These are phyloP conservation scores for Chaetoscypha palmicola DNA, from an alignment of 2,329 filamentous ascomycete genomes.

Conservation along the genomic window DNA sequence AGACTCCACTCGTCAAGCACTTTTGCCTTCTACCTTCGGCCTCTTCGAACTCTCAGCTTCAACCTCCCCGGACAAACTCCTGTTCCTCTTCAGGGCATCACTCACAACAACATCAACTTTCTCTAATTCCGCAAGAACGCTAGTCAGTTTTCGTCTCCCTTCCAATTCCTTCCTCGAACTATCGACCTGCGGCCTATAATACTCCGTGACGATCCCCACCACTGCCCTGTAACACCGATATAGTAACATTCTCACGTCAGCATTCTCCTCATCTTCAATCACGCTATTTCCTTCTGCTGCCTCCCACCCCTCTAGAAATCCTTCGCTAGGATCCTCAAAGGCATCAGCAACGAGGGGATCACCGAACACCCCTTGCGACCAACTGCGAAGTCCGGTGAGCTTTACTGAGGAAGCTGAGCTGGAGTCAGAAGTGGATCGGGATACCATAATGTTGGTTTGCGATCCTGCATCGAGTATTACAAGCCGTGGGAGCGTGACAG, in stretches of 20 bases:
- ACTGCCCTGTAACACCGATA: slow-evolving; percentile 53
- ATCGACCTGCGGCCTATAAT: slow-evolving; percentile 44
- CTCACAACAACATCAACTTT: slow-evolving; percentile 23
- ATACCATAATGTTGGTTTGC: slow-evolving; percentile 44
- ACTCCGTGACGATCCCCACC: slow-evolving; percentile 45
- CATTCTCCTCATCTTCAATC: slow-evolving; percentile 39
- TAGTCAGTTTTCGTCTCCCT: slow-evolving; percentile 44
- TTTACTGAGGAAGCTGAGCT: slow-evolving; percentile 12
- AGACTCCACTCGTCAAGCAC: neutral
- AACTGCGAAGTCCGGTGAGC: slow-evolving; percentile 49
- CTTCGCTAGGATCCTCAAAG: slow-evolving; percentile 39
- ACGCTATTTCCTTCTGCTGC: slow-evolving; percentile 24
- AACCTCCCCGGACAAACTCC: slow-evolving; percentile 15
- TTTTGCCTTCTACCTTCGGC: slow-evolving; percentile 14
- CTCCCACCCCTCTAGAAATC: slow-evolving; percentile 41
- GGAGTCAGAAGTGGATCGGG: slow-evolving; percentile 12
- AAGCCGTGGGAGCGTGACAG: slow-evolving; percentile 44
- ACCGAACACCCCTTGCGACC: slow-evolving; percentile 53
- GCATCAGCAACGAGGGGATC: slow-evolving; percentile 48
- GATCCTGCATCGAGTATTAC: slow-evolving; percentile 48
- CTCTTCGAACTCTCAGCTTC: slow-evolving; percentile 19
- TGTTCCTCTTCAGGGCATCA: slow-evolving; percentile 19
- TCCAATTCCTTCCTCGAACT: slow-evolving; percentile 46
- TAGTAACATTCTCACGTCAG: slow-evolving; percentile 42
- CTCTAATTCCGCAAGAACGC: slow-evolving; percentile 41